phyloP scores from a whole-genome alignment of 1,284 basidiomycete species.

The Ustilago shanxiensis region DNA sequence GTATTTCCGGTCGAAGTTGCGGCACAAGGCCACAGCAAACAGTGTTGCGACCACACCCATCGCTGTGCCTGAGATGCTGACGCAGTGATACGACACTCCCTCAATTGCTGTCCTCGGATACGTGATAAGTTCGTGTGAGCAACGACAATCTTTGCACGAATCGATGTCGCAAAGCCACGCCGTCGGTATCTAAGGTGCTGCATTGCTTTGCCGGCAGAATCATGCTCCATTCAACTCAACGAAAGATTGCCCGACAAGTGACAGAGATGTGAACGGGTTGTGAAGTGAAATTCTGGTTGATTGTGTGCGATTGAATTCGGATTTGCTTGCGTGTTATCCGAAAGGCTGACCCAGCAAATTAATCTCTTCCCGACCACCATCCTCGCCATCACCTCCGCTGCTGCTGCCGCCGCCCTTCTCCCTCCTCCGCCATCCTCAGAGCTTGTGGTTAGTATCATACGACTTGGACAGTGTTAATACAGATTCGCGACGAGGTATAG shows the following conservation, averaged over 20 bases:
- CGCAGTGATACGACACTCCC: background rate
- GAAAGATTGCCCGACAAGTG: background rate
- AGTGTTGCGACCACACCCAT: background rate
- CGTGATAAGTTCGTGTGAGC: background rate
- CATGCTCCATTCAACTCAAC: background rate
- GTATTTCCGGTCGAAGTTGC: background rate
- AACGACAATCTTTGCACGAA: background rate
- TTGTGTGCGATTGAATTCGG: background rate
- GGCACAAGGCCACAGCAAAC: background rate
- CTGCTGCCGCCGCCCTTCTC: constrained; percentile 18
- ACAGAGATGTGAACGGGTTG: background rate
- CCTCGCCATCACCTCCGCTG: constrained; percentile 38
- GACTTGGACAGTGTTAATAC: no score
- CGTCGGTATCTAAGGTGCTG: background rate
- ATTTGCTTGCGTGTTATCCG: background rate
- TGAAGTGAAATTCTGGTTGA: background rate
- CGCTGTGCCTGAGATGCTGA: background rate
- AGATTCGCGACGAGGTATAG: background rate
- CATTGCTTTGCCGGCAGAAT: background rate
- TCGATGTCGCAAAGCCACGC: background rate
- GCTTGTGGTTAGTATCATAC: constrained; percentile 47
- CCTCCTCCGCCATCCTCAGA: constrained; percentile 39
- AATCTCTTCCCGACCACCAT: constrained; percentile 28
- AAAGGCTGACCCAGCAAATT: background rate
- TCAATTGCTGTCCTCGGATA: background rate